Evolutionary conservation across 1,139 yeast genomes (phyloP).

Genomic region (Yamadazyma membranifaciens): DNA sequence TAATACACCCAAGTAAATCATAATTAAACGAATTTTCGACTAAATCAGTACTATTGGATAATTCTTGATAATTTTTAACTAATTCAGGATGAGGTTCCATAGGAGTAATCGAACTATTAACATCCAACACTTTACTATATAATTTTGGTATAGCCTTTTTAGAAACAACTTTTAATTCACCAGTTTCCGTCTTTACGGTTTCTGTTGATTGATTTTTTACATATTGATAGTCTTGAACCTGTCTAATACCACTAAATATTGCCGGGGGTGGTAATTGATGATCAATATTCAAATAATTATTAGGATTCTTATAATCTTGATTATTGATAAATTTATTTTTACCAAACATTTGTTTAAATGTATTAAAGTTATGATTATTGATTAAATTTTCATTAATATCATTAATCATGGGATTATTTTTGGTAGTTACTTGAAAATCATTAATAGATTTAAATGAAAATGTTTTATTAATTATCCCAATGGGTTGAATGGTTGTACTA

Average conservation of each 20-base stretch:
- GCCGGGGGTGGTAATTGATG: conserved; percentile 87
- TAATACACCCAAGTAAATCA: conserved; percentile 48
- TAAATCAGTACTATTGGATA: conserved; percentile 18
- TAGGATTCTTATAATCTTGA: conserved; percentile 28
- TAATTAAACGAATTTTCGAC: conserved; percentile 27
- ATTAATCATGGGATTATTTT: conserved; percentile 50
- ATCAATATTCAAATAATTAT: conserved; percentile 38
- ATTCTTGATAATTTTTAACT: conserved; percentile 28
- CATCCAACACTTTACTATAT: conserved; percentile 45
- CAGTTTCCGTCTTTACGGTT: conserved; percentile 63
- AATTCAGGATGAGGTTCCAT: conserved; percentile 36
- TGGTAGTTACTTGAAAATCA: conserved; percentile 78
- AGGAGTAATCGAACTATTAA: conserved; percentile 29
- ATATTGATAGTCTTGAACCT: conserved; percentile 65
- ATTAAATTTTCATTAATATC: conserved; percentile 28
- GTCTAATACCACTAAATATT: conserved; percentile 67
- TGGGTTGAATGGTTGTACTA: conserved; percentile 43
- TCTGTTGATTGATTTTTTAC: conserved; percentile 48
- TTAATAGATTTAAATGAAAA: conserved; percentile 82
- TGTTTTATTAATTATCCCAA: conserved; percentile 67
- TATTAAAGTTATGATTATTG: conserved; percentile 26
- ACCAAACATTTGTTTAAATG: conserved; percentile 44
- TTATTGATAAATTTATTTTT: conserved; percentile 35
- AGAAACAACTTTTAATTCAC: conserved; percentile 43
- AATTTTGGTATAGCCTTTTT: conserved; percentile 41